Evolutionary conservation across 2,329 filamentous ascomycete genomes (phyloP), one percentile per base, ranked within the genome.

Genomic region (Ascochyta koolunga): DNA sequence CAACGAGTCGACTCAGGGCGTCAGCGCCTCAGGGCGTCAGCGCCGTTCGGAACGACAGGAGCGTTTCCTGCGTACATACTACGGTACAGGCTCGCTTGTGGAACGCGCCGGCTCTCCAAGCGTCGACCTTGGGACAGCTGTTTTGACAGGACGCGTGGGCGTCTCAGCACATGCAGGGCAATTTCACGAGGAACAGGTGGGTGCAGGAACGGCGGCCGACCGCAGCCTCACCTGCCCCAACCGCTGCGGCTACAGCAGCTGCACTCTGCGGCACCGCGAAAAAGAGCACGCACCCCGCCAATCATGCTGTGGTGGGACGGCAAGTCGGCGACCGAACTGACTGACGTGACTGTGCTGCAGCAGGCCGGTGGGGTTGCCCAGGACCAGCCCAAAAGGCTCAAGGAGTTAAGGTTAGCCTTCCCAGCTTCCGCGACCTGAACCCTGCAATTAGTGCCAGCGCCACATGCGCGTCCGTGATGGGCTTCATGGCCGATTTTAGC

Each of bases 381-480:
- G 31, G 31, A 16, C 31, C 31, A 33, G 31, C 15, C n/a, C 31
- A 16, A 33, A 16, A 33, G n/a, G 44, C 39, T 40, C 21, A 39
- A 24, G n/a, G 24, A 45, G 48, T 56, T 43, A 32, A 42, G 38
- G 42, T 49, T 56, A 45, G 50, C 42, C 16, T 36, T 56, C 54
- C 40, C 39, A 53, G 48, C 53, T 56, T 29, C 50, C 54, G 50
- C 50, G 46, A 54, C 51, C 19, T 41, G 44, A 45, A 36, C 62
- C 60, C 52, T 57, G 61, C 53, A 32, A 46, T 19, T 39, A 40
- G 29, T 16, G 44, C 35, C 40, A 41, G 40, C 51, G 51, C 51
- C 51, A 50, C 51, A 54, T 41, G 59, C 56, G 56, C 48, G 47
- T 54, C 59, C 45, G 60, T 60, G 41, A 56, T 56, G 50, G 52